Evolutionary conservation across 371 early-diverging fungal genomes (phyloP).

Genomic region (Haplosporangium sp.): DNA sequence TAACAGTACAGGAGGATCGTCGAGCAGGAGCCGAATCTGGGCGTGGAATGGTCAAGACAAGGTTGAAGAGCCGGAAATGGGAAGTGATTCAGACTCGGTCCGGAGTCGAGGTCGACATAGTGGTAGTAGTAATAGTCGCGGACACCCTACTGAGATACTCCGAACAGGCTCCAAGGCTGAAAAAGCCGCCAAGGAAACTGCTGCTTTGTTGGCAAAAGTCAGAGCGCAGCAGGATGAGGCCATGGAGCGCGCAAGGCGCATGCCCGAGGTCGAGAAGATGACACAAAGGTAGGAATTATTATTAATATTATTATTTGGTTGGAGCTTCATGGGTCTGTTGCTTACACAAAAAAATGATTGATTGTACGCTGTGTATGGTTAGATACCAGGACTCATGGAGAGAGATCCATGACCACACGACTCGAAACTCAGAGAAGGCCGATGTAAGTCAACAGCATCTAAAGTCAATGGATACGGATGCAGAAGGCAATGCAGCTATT

Average conservation of each 20-base stretch:
- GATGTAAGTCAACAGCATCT: constrained; percentile 33
- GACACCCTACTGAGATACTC: constrained; percentile 1
- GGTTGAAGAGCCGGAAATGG: not conserved
- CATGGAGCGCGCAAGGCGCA: constrained; percentile 19
- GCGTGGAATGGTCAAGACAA: constrained; percentile 19
- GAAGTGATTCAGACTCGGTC: constrained; percentile 9
- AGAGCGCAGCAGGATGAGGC: constrained; percentile 32
- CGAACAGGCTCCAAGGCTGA: constrained; percentile 21
- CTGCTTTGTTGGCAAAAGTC: constrained; percentile 26
- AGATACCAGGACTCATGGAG: constrained; percentile 55
- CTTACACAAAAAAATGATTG: not conserved
- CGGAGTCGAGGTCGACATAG: not conserved
- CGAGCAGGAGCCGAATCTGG: constrained; percentile 29
- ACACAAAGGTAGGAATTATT: constrained; percentile 25
- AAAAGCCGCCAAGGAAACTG: constrained; percentile 40
- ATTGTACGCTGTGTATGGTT: not conserved
- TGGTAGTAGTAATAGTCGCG: constrained; percentile 1
- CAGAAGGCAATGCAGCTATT: not conserved
- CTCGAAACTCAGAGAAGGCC: constrained; percentile 38
- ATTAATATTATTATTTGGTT: constrained; percentile 1
- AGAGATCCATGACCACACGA: constrained; percentile 44
- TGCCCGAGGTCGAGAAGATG: constrained; percentile 41
- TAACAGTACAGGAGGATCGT: constrained; percentile 5
- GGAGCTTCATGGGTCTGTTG: not conserved
- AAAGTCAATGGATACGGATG: not conserved